Conservation (phyloP, 352 stramenopile genomes). For the Globisporangium echinulatum region DNA sequence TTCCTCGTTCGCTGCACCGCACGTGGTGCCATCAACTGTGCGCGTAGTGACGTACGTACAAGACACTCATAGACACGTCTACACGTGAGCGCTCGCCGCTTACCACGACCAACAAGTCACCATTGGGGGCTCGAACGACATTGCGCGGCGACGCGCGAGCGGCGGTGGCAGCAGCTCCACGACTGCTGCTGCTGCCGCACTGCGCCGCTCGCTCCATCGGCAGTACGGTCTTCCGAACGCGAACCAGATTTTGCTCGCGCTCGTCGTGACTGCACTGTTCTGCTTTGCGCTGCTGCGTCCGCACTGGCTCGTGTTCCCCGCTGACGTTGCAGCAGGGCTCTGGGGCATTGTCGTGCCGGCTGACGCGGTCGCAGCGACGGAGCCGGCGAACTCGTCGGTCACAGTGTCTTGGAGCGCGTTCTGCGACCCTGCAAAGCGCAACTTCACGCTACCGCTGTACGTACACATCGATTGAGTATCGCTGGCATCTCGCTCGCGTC, state of each 20-base stretch:
- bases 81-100: no score
- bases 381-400: constrained; percentile 20
- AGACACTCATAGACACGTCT: no score
- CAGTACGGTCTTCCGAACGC: constrained; percentile 77
- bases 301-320: constrained; percentile 51
- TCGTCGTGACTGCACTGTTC: constrained; percentile 43
- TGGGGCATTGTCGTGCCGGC: constrained; percentile 34
- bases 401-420: constrained; percentile 43
- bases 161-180: not conserved
- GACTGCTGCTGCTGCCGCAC: not conserved
- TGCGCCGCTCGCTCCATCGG: constrained; percentile 38
- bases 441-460: constrained; percentile 25
- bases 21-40: no score
- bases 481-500: no score
- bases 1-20: not conserved
- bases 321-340: constrained; percentile 45
- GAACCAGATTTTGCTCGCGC: constrained; percentile 76
- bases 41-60: not conserved
- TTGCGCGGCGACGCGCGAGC: constrained; percentile 3
- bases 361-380: constrained; percentile 16
- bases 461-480: not conserved
- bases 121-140: constrained; percentile 3
- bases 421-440: constrained; percentile 24
- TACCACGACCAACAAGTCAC: not conserved
- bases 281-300: constrained; percentile 58